Base-by-base conservation (phyloP, 192 early-diverging fungal species). In the Gonapodya prolifera region DNA sequence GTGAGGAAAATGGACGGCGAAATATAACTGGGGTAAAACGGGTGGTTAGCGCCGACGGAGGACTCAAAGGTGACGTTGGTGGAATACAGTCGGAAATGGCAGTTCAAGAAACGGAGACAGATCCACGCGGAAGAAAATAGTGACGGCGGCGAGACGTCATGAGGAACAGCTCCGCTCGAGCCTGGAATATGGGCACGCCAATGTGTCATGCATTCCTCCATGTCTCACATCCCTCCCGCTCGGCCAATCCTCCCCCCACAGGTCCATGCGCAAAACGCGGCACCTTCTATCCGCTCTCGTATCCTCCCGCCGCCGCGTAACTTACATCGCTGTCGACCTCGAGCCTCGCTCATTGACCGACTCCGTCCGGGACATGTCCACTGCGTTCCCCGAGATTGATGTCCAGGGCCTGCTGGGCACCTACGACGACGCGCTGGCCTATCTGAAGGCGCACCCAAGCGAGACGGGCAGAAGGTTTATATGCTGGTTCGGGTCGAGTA, bases 291-390 rank as follows among this genome's bases (percentile, higher is more conserved):
- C 92, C 31, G 89, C 91, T 0, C 88, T 98, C 17, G 87, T 92
- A 75, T 69, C 45, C 13, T 69, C 45, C 13, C 83, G 86, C 35
- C 82, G 84, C 34, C 85, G 86, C 31, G 82, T 95, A 1, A 91
- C 89, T 0, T 98, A 96, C 82, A 96, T 93, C 81, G 95, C 96
- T 2, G 85, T 96, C 8, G 96, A 98, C 79, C 89, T 98, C 30
- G 92, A 93, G 77, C 88, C 91, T n/a, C 77, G 85, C 30, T 92
- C 94, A 30, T 85, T 98, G 29, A 86, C 86, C 74, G 81, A 87
- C 61, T 93, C 93, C 1, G 83, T 98, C 70, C 83, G 80, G 1
- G 86, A 86, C 0, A 79, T 98, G 1, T 90, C 90, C 1, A 74
- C 81, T 8, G 70, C 78, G 0, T 95, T 91, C 80, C 77, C 83